These are phyloP conservation scores for Rhamnella rubrinervis DNA, from an alignment of 331 rosid species.

Conservation along the genomic window DNA sequence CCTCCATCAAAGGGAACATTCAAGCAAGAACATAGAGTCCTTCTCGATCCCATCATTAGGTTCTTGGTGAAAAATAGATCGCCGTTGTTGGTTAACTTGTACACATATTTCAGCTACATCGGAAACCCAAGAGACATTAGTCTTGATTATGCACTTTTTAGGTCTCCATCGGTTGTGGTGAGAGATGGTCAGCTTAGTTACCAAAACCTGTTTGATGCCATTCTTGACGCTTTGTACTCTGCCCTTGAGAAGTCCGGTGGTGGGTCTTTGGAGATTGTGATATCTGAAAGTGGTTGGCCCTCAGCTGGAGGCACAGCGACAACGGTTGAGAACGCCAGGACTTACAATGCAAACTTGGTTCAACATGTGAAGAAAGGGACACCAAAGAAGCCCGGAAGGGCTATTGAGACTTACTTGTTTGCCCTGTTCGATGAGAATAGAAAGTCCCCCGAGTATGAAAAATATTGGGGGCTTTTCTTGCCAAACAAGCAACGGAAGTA, in stretches of 20 bases:
- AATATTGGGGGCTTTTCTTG: conserved; percentile 38
- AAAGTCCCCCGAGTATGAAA: conserved; percentile 28
- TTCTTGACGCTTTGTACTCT: conserved; percentile 43
- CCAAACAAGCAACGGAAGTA: conserved; percentile 26
- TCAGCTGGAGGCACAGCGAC: conserved; percentile 36
- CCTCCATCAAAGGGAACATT: conserved; percentile 48
- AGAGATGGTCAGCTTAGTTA: background rate
- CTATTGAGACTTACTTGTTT: conserved; percentile 36
- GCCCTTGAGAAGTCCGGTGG: conserved; percentile 44
- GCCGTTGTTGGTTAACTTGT: conserved; percentile 45
- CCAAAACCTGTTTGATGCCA: conserved; percentile 41
- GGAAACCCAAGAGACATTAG: background rate
- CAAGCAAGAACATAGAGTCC: background rate
- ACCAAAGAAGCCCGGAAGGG: conserved; percentile 33
- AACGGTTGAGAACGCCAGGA: conserved; percentile 40
- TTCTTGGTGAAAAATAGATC: conserved; percentile 31
- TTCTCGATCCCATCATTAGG: conserved; percentile 27
- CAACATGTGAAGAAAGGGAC: conserved; percentile 46
- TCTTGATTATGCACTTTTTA: conserved; percentile 40
- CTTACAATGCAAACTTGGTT: conserved; percentile 38
- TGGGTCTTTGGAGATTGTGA: conserved; percentile 38
- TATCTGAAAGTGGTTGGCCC: conserved; percentile 60
- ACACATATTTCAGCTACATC: conserved; percentile 35
- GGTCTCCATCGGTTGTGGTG: conserved; percentile 31
- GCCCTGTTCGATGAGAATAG: conserved; percentile 45